phyloP scores from a whole-genome alignment of 257 asterid genomes.

The Ligustrum vulgare region DNA sequence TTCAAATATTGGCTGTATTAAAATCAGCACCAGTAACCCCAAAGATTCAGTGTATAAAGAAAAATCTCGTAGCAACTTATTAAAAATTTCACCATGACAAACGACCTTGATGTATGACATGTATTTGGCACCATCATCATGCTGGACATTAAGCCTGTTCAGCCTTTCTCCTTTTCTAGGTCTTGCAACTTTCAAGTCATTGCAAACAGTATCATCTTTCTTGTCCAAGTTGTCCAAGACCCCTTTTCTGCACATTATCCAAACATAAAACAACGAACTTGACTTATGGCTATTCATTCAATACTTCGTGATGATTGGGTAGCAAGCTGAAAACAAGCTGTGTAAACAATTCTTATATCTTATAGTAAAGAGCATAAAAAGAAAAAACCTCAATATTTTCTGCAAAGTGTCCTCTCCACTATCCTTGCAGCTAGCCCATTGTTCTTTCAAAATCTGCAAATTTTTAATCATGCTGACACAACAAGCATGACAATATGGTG shows the following conservation, averaged over 20 bases:
- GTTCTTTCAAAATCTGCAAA: conserved; percentile 46
- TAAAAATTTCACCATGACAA: conserved; percentile 15
- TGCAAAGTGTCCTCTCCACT: conserved; percentile 47
- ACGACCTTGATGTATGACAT: conserved; percentile 94
- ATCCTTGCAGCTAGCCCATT: conserved; percentile 46
- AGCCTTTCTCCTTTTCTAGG: conserved; percentile 52
- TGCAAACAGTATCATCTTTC: conserved; percentile 39
- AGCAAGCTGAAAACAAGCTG: conserved; percentile 2
- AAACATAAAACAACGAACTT: neutral
- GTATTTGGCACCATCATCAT: conserved; percentile 73
- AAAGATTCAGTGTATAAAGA: conserved; percentile 13
- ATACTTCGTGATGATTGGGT: neutral
- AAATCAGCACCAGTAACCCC: neutral
- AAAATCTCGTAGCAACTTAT: neutral
- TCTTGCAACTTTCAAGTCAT: conserved; percentile 44
- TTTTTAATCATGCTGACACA: conserved; percentile 48
- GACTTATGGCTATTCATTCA: neutral
- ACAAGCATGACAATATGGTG: conserved; percentile 17
- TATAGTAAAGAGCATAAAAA: conserved; percentile 1
- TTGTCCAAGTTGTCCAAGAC: conserved; percentile 41
- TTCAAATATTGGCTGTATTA: neutral
- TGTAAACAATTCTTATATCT: conserved; percentile 3
- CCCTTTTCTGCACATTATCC: conserved; percentile 52
- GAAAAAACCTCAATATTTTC: conserved; percentile 47
- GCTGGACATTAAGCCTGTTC: conserved; percentile 59